Evolutionary conservation across 176 grass and related monocot genomes (phyloP).

Genomic region (Poa annua): DNA sequence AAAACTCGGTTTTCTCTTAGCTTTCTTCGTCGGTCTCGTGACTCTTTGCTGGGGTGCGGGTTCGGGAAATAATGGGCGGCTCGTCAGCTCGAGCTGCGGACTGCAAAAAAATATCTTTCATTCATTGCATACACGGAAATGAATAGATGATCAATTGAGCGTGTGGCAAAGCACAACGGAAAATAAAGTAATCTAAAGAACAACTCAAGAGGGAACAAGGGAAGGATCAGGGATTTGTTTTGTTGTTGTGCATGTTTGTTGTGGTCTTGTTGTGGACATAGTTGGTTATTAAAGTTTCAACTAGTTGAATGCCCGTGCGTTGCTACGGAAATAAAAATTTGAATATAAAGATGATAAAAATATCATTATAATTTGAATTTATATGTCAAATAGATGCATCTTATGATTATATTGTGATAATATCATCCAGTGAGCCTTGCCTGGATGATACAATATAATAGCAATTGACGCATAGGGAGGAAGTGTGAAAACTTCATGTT

Average conservation of each 20-base stretch:
- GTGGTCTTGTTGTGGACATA: background rate
- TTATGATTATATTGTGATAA: no score
- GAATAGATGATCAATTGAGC: background rate
- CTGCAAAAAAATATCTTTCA: background rate
- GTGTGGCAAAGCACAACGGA: background rate
- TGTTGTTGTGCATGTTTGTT: background rate
- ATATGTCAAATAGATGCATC: no score
- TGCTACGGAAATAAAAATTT: no score
- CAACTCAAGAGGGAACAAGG: background rate
- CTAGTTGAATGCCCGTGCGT: no score
- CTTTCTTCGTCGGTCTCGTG: background rate
- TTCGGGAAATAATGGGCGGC: background rate
- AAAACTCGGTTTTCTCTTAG: background rate
- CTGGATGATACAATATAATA: no score
- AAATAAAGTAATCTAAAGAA: background rate
- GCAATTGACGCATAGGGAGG: no score
- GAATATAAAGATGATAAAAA: no score
- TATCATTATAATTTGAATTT: no score
- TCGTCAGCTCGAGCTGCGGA: background rate
- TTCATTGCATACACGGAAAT: conserved; percentile 1
- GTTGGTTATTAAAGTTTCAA: background rate
- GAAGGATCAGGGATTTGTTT: background rate
- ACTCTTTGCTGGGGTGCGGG: background rate
- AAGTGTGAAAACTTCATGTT: no score
- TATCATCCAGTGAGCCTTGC: no score